phyloP scores from a whole-genome alignment of 2,329 filamentous ascomycete genomes.

The Cadophora malorum region DNA sequence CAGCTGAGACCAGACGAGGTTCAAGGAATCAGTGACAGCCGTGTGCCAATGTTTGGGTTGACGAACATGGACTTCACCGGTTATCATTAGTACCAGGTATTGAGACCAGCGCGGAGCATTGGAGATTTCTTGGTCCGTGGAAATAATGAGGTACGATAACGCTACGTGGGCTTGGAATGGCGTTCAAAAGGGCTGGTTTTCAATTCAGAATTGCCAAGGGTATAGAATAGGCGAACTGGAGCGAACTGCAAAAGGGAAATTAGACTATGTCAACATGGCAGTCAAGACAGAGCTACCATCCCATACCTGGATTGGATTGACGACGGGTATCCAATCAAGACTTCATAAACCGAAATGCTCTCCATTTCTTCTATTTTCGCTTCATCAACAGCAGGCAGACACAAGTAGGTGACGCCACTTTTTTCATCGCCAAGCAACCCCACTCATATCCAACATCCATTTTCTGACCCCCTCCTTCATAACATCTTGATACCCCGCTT shows the following conservation, averaged over 20 bases:
- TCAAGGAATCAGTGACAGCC: constrained; percentile 29
- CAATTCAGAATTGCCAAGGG: background rate
- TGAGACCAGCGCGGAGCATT: background rate
- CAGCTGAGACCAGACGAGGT: constrained; percentile 15
- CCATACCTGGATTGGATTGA: background rate
- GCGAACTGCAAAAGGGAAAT: background rate
- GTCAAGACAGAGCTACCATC: background rate
- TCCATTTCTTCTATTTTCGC: no score
- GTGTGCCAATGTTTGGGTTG: constrained; percentile 33
- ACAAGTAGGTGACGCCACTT: background rate
- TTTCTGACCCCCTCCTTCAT: background rate
- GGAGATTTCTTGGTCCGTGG: background rate
- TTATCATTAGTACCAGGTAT: background rate
- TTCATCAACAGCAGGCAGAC: background rate
- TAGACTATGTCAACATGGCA: background rate
- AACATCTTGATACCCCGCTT: background rate
- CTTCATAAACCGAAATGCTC: no score
- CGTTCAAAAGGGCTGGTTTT: background rate
- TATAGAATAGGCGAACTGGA: constrained; percentile 8
- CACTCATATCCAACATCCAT: background rate
- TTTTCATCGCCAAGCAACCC: constrained; percentile 5
- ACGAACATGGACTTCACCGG: constrained; percentile 23
- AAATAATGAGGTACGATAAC: background rate
- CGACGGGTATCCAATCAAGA: background rate
- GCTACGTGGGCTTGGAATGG: background rate